phyloP scores from a whole-genome alignment of 2,329 filamentous ascomycete genomes.

The Bimuria novae-zelandiae region DNA sequence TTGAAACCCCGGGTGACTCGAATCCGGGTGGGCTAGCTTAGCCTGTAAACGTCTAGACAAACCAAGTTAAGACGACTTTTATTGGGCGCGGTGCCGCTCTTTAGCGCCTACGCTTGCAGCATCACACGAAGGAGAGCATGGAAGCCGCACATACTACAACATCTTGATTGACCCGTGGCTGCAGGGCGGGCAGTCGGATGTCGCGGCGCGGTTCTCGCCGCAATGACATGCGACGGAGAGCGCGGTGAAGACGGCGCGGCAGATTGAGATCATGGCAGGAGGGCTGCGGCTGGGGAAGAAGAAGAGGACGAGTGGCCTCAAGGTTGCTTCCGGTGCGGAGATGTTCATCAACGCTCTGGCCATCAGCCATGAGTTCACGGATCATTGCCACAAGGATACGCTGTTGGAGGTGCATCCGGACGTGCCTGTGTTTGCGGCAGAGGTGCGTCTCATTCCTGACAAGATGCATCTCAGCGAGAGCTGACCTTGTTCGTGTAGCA shows the following conservation, averaged over 20 bases:
- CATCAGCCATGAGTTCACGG: constrained; percentile 69
- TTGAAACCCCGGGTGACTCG: too few species aligned
- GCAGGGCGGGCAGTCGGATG: constrained; percentile 64
- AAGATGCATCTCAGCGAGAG: too few species aligned
- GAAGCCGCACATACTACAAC: constrained; percentile 61
- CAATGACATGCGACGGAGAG: constrained; percentile 65
- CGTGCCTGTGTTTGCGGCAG: constrained; percentile 64
- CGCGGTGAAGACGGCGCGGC: constrained; percentile 56
- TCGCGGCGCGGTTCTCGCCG: constrained; percentile 67
- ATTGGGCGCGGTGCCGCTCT: too few species aligned
- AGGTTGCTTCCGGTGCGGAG: constrained; percentile 22
- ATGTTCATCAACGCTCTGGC: constrained; percentile 62
- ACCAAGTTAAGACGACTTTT: too few species aligned
- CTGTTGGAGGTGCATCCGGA: constrained; percentile 58
- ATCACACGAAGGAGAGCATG: too few species aligned
- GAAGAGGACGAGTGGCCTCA: constrained; percentile 16
- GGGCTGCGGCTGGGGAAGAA: constrained; percentile 29
- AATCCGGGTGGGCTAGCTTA: too few species aligned
- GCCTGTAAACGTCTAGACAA: too few species aligned
- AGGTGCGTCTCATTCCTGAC: constrained; percentile 31
- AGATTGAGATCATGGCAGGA: constrained; percentile 53
- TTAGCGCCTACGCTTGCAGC: too few species aligned
- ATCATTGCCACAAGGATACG: constrained; percentile 68
- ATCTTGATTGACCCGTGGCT: constrained; percentile 71
- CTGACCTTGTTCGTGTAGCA: constrained; percentile 46